phyloP scores from a whole-genome alignment of 306 rosid genomes.

The Nissolia schottii region DNA sequence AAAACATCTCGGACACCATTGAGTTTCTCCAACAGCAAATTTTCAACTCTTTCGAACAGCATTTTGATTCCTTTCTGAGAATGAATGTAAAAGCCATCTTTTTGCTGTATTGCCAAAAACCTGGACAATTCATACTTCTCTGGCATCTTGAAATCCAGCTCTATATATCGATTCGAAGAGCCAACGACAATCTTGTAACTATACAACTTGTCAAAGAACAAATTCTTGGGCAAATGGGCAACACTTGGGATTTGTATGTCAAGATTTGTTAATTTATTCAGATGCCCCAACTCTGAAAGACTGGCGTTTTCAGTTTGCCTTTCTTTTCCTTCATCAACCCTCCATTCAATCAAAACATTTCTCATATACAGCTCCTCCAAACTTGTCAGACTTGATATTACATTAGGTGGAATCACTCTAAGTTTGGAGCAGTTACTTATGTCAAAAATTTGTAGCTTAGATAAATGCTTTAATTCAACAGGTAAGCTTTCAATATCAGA shows the following conservation, averaged over 20 bases:
- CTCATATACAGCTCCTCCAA: slow-evolving; percentile 43
- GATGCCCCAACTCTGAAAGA: slow-evolving; percentile 27
- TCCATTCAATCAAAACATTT: slow-evolving; percentile 27
- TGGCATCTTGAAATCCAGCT: slow-evolving; percentile 16
- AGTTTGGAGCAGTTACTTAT: slow-evolving; percentile 33
- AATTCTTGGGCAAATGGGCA: slow-evolving; percentile 4
- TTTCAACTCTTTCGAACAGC: slow-evolving; percentile 30
- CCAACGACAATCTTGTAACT: slow-evolving; percentile 39
- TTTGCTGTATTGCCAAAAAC: slow-evolving; percentile 21
- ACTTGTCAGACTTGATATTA: slow-evolving; percentile 27
- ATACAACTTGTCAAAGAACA: slow-evolving; percentile 9
- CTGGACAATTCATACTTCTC: slow-evolving; percentile 7
- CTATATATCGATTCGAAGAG: background rate
- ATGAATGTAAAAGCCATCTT: background rate
- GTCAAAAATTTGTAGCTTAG: slow-evolving; percentile 34
- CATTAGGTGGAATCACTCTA: slow-evolving; percentile 18
- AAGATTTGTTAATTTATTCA: slow-evolving; percentile 19
- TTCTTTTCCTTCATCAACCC: background rate
- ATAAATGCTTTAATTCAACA: slow-evolving; percentile 18
- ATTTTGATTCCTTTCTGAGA: slow-evolving; percentile 20
- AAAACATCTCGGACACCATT: background rate
- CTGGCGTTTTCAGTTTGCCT: background rate
- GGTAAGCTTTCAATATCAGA: slow-evolving; percentile 36
- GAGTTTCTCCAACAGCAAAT: slow-evolving; percentile 24
- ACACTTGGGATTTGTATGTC: slow-evolving; percentile 24